Evolutionary conservation across 345 rosid species (phyloP), one percentile per base, ranked within the genome.

Genomic region (Atalantia buxifolia): DNA sequence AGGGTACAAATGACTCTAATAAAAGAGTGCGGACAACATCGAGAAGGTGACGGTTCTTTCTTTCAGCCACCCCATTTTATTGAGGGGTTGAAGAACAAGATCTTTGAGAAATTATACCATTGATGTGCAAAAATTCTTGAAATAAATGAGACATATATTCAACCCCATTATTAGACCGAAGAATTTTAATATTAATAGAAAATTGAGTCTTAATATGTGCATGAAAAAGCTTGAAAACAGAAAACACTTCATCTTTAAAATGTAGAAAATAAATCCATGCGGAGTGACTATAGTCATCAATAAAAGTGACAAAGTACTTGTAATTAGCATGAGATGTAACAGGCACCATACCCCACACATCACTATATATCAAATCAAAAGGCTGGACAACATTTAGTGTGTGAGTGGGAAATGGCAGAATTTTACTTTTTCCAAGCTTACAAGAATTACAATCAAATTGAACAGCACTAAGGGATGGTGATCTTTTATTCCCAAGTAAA

Each of bases 241-340:
- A 33, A 33, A 65, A 65, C 6, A 65, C 5, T 33, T 30, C n/a
- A n/a, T n/a, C 42, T 65, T 33, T 65, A 31, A 13, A 31, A 65
- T 5, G 24, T 1, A 65, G 22, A 25, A 77, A 48, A 48, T 48
- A 48, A 48, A 48, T 16, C 55, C 55, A 48, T 2, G 55, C 14
- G 55, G 14, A 48, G 16, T 21, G 5, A 48, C 55, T 14, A 48
- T 48, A 48, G 19, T 48, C 19, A 16, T 48, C 21, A 4, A 77
- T 69, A 42, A 77, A 77, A 24, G 59, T 42, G 8, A 68, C 31
- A 36, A 77, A 36, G 18, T 69, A 77, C n/a, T 59, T 77, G 42
- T 57, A 69, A 36, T 68, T 25, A 12, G 36, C 68, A 36, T 69
- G 67, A 59, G 68, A 77, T 21, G 16, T 36, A 59, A 59, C 28